phyloP scores from a whole-genome alignment of 176 grass and related monocot genomes.

The Chloris gayana region DNA sequence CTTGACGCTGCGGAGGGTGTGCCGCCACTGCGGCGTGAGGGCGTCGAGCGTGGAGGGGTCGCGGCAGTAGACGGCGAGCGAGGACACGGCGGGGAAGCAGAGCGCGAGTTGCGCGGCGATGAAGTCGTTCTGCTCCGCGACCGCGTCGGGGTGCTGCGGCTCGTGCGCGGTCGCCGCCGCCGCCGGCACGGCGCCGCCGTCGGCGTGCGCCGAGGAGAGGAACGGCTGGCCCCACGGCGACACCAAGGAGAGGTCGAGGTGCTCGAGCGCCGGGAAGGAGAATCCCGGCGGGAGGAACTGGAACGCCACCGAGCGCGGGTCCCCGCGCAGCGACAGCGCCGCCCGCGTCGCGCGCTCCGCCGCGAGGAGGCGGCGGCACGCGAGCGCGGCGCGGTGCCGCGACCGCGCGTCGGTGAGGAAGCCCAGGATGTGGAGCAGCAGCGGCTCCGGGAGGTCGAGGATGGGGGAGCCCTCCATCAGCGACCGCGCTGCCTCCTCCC shows the following conservation, averaged over 20 bases:
- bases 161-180: background rate
- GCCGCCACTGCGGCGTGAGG: conserved; percentile 62
- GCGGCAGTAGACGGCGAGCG: conserved; percentile 77
- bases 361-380: conserved; percentile 47
- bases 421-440: conserved; percentile 65
- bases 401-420: conserved; percentile 54
- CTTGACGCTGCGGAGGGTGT: conserved; percentile 54
- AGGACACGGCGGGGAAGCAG: conserved; percentile 65
- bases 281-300: conserved; percentile 48
- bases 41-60: conserved; percentile 65
- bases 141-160: background rate
- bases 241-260: conserved; percentile 80
- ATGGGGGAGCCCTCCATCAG: too few relatives aligned
- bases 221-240: conserved; percentile 90
- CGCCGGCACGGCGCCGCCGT: background rate
- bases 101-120: conserved; percentile 46
- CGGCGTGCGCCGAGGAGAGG: conserved; percentile 40
- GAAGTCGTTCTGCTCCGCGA: conserved; percentile 29
- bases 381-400: conserved; percentile 60
- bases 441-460: conserved; percentile 81
- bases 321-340: conserved; percentile 70
- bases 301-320: conserved; percentile 48
- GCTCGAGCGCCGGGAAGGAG: conserved; percentile 67
- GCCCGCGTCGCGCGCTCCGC: conserved; percentile 73
- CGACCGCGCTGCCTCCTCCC: background rate